Evolutionary conservation across 2,329 filamentous ascomycete genomes (phyloP), one percentile per base, ranked within the genome.

Genomic region (Verticillium albo-atrum): DNA sequence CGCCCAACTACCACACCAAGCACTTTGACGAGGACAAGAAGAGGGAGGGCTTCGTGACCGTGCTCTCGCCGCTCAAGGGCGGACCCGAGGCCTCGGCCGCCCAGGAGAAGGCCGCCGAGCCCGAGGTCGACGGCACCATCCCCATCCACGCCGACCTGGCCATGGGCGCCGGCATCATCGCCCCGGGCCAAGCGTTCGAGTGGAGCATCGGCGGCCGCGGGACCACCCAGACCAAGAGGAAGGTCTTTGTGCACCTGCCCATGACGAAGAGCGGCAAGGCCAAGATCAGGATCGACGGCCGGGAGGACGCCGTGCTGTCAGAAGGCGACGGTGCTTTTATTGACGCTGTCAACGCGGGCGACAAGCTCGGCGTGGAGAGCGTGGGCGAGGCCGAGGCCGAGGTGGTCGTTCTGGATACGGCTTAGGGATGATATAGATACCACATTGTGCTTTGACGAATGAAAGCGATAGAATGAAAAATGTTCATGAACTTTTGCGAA

Each of bases 321-420:
- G 92, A 96, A 74, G 92, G 92, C 0, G 92, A 96, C 74, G 91
- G 91, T 17, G 90, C 89, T 1, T 95, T 91, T 73, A 77, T 96
- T 6, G 86, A 88, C 6, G 74, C 74, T 15, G 81, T 91, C 12
- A 83, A 82, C 66, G 83, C 81, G 10, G 88, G 87, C 0, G 88
- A 91, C 70, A 82, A 81, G 66, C 73, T 91, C 37, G 74, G 73
- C 2, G 79, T 91, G 34, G 87, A 91, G 74, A 90, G 84, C 67
- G 78, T 90, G 35, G 89, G 88, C 2, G 84, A 86, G 59, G 87
- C 70, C 0, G 87, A 90, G 65, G 88, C 88, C 0, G 88, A 91
- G 74, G 84, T 90, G n/a, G 73, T 90, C 56, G 77, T 90, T 37
- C 69, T 90, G 64, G 87, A 90, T 68, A 88, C 85, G 51, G 81